These are phyloP conservation scores for Tricholomella constricta DNA, from an alignment of 768 basidiomycete species.

Conservation along the genomic window DNA sequence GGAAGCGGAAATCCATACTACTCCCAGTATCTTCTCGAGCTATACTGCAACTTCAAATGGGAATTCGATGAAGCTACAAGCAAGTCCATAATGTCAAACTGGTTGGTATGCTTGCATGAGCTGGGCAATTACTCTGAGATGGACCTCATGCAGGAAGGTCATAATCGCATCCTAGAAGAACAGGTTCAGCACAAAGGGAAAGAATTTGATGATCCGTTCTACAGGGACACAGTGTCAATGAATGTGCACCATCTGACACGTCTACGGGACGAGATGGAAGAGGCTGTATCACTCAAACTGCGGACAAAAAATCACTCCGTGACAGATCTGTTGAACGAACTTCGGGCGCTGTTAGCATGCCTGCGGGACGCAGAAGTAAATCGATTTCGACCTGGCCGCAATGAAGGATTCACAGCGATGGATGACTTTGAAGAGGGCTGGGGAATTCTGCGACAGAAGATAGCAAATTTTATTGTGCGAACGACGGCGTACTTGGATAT, in stretches of 20 bases:
- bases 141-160: constrained; percentile 31
- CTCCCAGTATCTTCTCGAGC: constrained; percentile 25
- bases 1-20: constrained; percentile 27
- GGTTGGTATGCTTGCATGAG: constrained; percentile 30
- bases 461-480: background rate
- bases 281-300: constrained; percentile 12
- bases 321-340: background rate
- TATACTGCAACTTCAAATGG: constrained; percentile 25
- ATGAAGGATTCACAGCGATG: background rate
- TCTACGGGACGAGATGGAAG: constrained; percentile 24
- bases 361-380: background rate
- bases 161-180: constrained; percentile 30
- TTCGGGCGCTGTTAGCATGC: background rate
- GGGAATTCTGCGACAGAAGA: background rate
- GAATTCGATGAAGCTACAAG: background rate
- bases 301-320: background rate
- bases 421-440: background rate
- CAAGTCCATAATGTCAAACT: constrained; percentile 26
- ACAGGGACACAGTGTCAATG: constrained; percentile 9
- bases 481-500: background rate
- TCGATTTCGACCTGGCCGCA: background rate
- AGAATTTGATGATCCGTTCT: constrained; percentile 24
- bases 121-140: constrained; percentile 25
- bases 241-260: constrained; percentile 22
- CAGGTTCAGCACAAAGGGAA: constrained; percentile 23